These are phyloP conservation scores for Ceratorhiza oryzae-sativae DNA, from an alignment of 1,284 basidiomycete genomes.

Conservation along the genomic window DNA sequence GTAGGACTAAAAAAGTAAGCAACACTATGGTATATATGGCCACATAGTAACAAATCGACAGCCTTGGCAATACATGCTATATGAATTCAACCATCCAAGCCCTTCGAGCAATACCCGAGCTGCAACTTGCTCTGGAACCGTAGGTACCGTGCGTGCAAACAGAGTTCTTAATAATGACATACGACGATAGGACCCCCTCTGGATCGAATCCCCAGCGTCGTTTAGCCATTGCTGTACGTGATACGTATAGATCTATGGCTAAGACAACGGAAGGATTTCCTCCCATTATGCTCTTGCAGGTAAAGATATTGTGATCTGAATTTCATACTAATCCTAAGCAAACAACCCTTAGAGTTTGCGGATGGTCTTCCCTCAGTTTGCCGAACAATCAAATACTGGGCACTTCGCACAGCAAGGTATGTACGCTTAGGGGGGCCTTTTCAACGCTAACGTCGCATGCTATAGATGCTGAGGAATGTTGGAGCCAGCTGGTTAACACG, in stretches of 20 bases:
- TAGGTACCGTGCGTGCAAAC: conserved; percentile 50
- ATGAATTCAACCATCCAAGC: conserved; percentile 96
- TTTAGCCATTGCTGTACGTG: conserved; percentile 65
- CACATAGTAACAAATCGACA: conserved; percentile 51
- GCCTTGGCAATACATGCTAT: conserved; percentile 91
- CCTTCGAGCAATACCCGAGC: conserved; percentile 87
- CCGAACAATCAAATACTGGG: conserved; percentile 68
- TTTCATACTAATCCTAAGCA: neutral
- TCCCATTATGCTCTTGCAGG: conserved; percentile 73
- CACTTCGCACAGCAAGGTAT: conserved; percentile 32
- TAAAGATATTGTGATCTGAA: conserved; percentile 33
- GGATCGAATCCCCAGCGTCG: conserved; percentile 49
- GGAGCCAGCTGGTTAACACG: conserved; percentile 82
- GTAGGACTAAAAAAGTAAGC: conserved; percentile 71
- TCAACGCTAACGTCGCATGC: neutral
- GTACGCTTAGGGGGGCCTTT: neutral
- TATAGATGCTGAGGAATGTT: conserved; percentile 95
- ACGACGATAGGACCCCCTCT: neutral
- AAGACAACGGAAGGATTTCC: conserved; percentile 80
- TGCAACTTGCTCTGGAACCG: conserved; percentile 72
- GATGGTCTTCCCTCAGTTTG: conserved; percentile 89
- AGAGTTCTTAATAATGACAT: neutral
- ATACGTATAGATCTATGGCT: conserved; percentile 71
- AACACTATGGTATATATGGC: conserved; percentile 45
- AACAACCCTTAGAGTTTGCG: conserved; percentile 63